Evolutionary conservation across 164 flowering plant genomes (phyloP), one percentile per base, ranked within the genome.

Genomic region (Akebia trifoliata): DNA sequence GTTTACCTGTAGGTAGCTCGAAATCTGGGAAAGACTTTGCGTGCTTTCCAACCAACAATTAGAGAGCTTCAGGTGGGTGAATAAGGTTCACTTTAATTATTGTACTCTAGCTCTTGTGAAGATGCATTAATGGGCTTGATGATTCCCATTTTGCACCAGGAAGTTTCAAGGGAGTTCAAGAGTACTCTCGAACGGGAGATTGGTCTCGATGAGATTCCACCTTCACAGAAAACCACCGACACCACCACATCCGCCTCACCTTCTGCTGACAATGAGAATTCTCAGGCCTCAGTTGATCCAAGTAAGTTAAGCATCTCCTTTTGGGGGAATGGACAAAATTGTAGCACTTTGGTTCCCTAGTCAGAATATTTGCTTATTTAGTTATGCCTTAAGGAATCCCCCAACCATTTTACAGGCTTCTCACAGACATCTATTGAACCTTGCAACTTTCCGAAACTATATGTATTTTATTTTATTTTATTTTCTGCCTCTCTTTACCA

Each of bases 161-260:
- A 90, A 2, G 99, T 90, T 26, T 93, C 99, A 51, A 85, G 87
- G 76, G 99, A 93, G 57, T 93, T 93, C 69, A 93, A 90, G 70
- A 90, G 80, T 72, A 82, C 86, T 25, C 96, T 93, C 56, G 95
- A 93, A 67, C 68, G 81, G 50, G 99, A 93, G 70, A 93, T 93
- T 74, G 97, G 99, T 51, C 82, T 93, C 21, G 96, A 93, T 74
- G 97, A 93, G 2, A 67, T 80, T 57, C 68, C 81, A 54, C 63
- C 59, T 64, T 66, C 85, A 55, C 22, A 32, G 4, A 72, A 65
- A 54, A 75, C 61, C 60, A 63, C 69, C 44, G 47, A 56, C 56
- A 60, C 55, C 42, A 50, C 82, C 32, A 70, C 38, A 43, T 44
- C 57, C 42, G 40, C 44, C 18, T 58, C 60, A 29, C 10, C 70